Conservation (phyloP, 2,329 filamentous ascomycete species). For the Phialophora macrospora region DNA sequence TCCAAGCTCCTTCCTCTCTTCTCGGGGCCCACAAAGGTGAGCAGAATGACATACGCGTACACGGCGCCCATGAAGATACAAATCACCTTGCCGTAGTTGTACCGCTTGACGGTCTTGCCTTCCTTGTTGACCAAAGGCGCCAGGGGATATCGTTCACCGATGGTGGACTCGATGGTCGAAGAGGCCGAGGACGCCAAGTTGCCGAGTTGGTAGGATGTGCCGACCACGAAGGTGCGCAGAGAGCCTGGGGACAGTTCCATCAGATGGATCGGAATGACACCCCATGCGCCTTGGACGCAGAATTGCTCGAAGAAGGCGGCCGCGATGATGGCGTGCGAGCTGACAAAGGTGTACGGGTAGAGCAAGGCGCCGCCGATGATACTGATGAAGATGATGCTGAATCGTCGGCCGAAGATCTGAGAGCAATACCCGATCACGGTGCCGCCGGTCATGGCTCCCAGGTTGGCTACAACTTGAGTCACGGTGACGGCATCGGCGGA, state of each 20-base stretch:
- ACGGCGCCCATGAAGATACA: slow-evolving; percentile 91
- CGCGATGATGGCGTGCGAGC: slow-evolving; percentile 68
- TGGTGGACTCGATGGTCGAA: slow-evolving; percentile 75
- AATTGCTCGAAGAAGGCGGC: slow-evolving; percentile 85
- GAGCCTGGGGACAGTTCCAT: slow-evolving; percentile 67
- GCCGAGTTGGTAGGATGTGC: slow-evolving; percentile 67
- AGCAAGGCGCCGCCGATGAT: slow-evolving; percentile 74
- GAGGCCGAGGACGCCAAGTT: slow-evolving; percentile 66
- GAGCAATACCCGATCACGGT: slow-evolving; percentile 69
- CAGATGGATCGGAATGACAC: slow-evolving; percentile 71
- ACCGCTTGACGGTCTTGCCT: slow-evolving; percentile 55
- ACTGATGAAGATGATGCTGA: slow-evolving; percentile 69
- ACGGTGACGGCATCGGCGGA: slow-evolving; percentile 65
- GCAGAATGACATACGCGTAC: slow-evolving; percentile 64
- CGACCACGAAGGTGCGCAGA: slow-evolving; percentile 67
- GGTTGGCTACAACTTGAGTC: slow-evolving; percentile 73
- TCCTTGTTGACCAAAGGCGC: slow-evolving; percentile 54
- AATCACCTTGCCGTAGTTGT: slow-evolving; percentile 81
- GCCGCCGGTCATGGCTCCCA: slow-evolving; percentile 72
- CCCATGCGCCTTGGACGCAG: slow-evolving; percentile 78
- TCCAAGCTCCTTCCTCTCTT: slow-evolving; percentile 54
- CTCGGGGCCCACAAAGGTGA: slow-evolving; percentile 56
- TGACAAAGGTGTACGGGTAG: slow-evolving; percentile 79
- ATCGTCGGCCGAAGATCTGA: slow-evolving; percentile 70
- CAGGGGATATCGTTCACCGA: slow-evolving; percentile 76